Conservation (phyloP, 495 filamentous ascomycete genomes). For the Penicillium flavigenum region DNA sequence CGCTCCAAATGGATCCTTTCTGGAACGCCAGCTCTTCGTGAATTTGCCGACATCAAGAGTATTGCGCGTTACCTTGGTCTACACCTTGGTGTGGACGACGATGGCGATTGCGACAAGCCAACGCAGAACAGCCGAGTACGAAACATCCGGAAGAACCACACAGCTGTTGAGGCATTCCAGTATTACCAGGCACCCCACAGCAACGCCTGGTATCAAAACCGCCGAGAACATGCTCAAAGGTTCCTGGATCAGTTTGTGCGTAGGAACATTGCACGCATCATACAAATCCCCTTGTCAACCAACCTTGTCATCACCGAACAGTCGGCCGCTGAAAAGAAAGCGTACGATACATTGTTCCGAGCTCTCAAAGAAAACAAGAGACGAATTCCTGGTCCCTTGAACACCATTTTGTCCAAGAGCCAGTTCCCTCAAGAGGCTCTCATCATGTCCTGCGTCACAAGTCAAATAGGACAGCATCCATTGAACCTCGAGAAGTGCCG, state of each 20-base stretch:
- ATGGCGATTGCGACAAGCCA: conserved; percentile 35
- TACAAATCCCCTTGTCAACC: conserved; percentile 39
- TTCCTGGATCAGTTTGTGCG: conserved; percentile 57
- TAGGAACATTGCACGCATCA: conserved; percentile 50
- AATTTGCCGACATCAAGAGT: conserved; percentile 58
- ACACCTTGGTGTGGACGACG: conserved; percentile 55
- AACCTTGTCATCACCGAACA: conserved; percentile 40
- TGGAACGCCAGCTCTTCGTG: conserved; percentile 59
- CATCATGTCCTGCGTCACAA: conserved; percentile 46
- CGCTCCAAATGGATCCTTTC: conserved; percentile 66
- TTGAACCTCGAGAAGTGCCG: conserved; percentile 11
- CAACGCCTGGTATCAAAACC: conserved; percentile 51
- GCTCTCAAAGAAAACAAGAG: conserved; percentile 40
- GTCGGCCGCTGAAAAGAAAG: conserved; percentile 41
- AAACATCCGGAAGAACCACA: conserved; percentile 21
- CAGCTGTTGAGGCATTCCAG: conserved; percentile 50
- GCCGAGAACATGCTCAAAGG: conserved; percentile 48
- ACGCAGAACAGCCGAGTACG: conserved; percentile 36
- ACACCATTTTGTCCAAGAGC: conserved; percentile 43
- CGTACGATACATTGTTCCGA: conserved; percentile 50
- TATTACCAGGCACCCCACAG: conserved; percentile 43
- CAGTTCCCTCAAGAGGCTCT: conserved; percentile 46
- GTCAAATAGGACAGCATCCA: conserved; percentile 15
- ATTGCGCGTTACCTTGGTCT: conserved; percentile 56
- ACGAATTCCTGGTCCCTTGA: conserved; percentile 25